Percentiles rank a stretch among this genome's conserved stretches.
Conservation (phyloP, 768 basidiomycete species). For the Suillus hirtellus region DNA sequence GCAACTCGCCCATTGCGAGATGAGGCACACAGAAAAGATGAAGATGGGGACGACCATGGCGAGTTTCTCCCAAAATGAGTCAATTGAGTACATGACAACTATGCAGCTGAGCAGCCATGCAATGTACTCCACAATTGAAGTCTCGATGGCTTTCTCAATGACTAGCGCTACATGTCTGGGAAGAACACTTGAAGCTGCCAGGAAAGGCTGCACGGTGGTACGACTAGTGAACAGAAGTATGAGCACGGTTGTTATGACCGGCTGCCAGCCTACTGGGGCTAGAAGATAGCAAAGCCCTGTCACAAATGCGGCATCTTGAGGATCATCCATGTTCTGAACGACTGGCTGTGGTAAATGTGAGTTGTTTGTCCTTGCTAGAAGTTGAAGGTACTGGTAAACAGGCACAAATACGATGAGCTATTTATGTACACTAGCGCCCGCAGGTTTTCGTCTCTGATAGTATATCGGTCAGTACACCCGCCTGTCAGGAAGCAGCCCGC, state of each 20-base stretch:
- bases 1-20: background rate
- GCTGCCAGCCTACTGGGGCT: background rate
- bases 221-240: background rate
- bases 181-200: background rate
- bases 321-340: background rate
- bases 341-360: background rate
- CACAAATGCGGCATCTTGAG: background rate
- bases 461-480: conserved; percentile 9
- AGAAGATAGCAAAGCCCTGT: conserved; percentile 3
- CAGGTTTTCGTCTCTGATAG: conserved; percentile 3
- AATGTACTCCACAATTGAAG: background rate
- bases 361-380: conserved; percentile 7
- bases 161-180: background rate
- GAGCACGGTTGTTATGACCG: background rate
- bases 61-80: background rate
- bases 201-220: background rate
- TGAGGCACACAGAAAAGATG: background rate
- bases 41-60: background rate
- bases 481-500: conserved; percentile 4
- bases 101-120: background rate
- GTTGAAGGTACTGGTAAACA: conserved; percentile 4
- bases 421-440: background rate
- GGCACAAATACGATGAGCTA: background rate
- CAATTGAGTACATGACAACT: background rate
- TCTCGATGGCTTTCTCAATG: background rate